Percentiles rank a stretch among this genome's conserved stretches.
These are phyloP conservation scores for Syncephalastrum monosporum DNA, from an alignment of 371 early-diverging fungal species.

Conservation along the genomic window DNA sequence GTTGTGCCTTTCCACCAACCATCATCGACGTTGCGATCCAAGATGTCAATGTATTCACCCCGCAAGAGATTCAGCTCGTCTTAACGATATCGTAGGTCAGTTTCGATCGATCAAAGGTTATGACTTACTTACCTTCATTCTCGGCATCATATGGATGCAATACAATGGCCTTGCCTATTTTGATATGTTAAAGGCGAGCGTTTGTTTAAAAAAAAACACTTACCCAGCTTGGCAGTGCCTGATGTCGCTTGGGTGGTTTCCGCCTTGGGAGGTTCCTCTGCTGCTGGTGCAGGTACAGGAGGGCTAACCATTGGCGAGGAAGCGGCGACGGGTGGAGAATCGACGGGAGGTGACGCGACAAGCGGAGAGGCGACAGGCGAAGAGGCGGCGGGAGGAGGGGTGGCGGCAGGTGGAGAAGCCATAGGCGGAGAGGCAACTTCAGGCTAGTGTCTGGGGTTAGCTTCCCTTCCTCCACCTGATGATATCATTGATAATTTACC, in stretches of 20 bases:
- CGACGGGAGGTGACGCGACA: too few relatives aligned
- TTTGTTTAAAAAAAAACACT: background rate
- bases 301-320: too few relatives aligned
- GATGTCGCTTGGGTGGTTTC: background rate
- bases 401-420: too few relatives aligned
- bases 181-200: background rate
- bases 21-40: constrained; percentile 54
- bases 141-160: constrained; percentile 59
- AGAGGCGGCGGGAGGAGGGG: background rate
- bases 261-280: background rate
- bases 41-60: constrained; percentile 51
- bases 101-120: background rate
- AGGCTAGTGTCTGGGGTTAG: background rate
- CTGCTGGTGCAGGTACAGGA: too few relatives aligned
- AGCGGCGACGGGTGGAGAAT: too few relatives aligned
- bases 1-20: constrained; percentile 66
- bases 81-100: constrained; percentile 7
- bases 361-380: too few relatives aligned
- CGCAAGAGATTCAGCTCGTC: constrained; percentile 56
- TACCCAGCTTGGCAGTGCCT: background rate
- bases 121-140: constrained; percentile 41
- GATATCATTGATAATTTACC: constrained; percentile 1
- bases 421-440: constrained; percentile 10
- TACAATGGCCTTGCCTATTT: constrained; percentile 49
- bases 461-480: background rate